These are phyloP conservation scores for Stagonosporopsis rhizophila DNA, from an alignment of 2,329 filamentous ascomycete species.

Conservation along the genomic window DNA sequence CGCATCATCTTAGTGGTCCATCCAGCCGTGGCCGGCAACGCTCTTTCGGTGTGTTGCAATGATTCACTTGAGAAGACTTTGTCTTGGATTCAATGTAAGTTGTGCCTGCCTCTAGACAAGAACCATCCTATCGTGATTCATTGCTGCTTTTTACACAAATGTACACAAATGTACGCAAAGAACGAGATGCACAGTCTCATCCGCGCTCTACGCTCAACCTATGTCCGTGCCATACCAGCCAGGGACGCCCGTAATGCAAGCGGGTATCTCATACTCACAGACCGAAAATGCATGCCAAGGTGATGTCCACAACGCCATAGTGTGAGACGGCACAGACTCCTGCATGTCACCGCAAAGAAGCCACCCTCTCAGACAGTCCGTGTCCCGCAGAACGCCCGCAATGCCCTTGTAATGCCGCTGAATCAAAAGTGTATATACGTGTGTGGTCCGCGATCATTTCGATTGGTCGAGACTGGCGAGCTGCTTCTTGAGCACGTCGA, in stretches of 20 bases:
- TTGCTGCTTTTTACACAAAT: no score
- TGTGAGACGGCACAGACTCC: slow-evolving; percentile 22
- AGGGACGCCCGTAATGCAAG: slow-evolving; percentile 26
- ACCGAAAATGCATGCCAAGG: slow-evolving; percentile 8
- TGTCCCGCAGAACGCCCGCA: slow-evolving; percentile 43
- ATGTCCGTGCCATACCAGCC: slow-evolving; percentile 10
- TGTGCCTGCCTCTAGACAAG: background rate
- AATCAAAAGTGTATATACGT: slow-evolving; percentile 32
- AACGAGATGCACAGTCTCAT: background rate
- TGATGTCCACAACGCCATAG: slow-evolving; percentile 37
- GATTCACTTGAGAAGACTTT: background rate
- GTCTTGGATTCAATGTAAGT: background rate
- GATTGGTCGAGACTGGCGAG: slow-evolving; percentile 49
- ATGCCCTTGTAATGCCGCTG: slow-evolving; percentile 47
- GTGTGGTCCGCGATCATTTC: slow-evolving; percentile 39
- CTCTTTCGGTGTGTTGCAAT: background rate
- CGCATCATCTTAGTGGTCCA: background rate
- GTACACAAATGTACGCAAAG: background rate
- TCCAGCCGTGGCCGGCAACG: background rate
- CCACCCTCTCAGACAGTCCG: slow-evolving; percentile 18
- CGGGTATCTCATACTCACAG: slow-evolving; percentile 35
- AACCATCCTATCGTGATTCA: background rate
- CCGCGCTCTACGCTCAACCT: background rate
- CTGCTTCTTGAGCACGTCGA: slow-evolving; percentile 56
- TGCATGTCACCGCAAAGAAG: slow-evolving; percentile 24